Evolutionary conservation across 169 alveolate genomes (phyloP), one percentile per base, ranked within the genome.

Genomic region (Eimeria necatrix): DNA sequence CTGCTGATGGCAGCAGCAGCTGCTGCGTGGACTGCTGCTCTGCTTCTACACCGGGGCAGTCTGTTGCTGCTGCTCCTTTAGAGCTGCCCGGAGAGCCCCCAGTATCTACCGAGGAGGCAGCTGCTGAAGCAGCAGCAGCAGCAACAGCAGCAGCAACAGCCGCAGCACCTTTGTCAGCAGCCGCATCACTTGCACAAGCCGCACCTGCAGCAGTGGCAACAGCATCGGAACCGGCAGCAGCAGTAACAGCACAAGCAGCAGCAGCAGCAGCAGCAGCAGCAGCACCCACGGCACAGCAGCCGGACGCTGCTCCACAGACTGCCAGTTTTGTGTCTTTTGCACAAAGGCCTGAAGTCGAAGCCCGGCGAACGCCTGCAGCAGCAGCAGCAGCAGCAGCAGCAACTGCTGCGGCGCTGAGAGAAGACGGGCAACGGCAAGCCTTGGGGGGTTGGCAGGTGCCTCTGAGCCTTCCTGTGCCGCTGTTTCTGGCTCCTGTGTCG

Each of bases 361-460:
- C 64, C 48, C 87, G 87, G 64, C 87, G 87, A 49, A 46, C 49
- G 22, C 49, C 18, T 18, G 46, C 78, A 6, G 56, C 64, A 46
- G 64, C 26, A 16, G 64, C 7, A 41, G 61, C 61, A 46, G 32
- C 61, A 48, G 87, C 61, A 76, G 68, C 20, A 49, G 68, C 87
- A 48, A 60, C 68, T 41, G 68, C 87, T n/a, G 64, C 68, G 87
- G 26, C 0, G 32, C 59, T 26, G 9, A 56, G 26, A 14, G 16
- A 4, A 4, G 85, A 74, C 22, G 41, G 85, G 16, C 14, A 24
- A 8, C 85, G 41, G 61, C 32, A 32, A 74, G 85, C 85, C 49
- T 46, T 74, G 49, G 85, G 85, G 51, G 85, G 85, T 14, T 74
- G 85, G 85, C 85, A 74, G 85, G 85, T 74, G 32, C 85, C 85